phyloP scores from a whole-genome alignment of 2,329 filamentous ascomycete species.

The Xylaria polymorpha region DNA sequence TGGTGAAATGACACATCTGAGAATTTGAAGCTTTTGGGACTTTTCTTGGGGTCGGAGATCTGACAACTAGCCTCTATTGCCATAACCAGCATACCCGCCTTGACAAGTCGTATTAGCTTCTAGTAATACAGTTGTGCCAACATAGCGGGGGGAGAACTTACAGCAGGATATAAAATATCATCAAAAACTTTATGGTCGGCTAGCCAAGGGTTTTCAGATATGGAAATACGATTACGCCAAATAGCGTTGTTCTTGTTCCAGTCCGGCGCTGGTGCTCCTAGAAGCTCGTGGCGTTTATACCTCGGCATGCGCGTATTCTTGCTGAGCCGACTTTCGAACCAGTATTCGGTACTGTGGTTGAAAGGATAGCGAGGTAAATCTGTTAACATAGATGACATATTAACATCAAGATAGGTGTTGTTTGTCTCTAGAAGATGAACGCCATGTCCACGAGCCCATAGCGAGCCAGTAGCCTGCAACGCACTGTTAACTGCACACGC shows the following conservation, averaged over 20 bases:
- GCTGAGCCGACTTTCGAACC: conserved; percentile 45
- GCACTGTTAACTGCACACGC: conserved; percentile 31
- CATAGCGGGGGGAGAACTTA: conserved; percentile 5
- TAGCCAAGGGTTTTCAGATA: conserved; percentile 47
- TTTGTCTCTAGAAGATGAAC: conserved; percentile 27
- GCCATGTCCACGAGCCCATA: conserved; percentile 36
- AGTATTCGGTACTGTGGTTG: conserved; percentile 43
- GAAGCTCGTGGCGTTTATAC: conserved; percentile 42
- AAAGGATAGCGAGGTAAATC: conserved; percentile 46
- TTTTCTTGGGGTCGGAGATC: conserved; percentile 29
- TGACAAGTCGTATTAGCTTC: conserved; percentile 12
- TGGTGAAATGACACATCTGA: conserved; percentile 39
- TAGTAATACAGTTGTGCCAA: background rate
- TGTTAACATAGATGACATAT: conserved; percentile 29
- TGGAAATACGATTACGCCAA: conserved; percentile 45
- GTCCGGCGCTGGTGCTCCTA: conserved; percentile 42
- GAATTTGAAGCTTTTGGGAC: conserved; percentile 36
- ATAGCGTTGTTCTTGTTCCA: conserved; percentile 42
- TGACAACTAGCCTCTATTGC: conserved; percentile 47
- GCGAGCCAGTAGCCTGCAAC: conserved; percentile 31
- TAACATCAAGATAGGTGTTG: background rate
- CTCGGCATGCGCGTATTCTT: conserved; percentile 37
- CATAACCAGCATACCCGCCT: conserved; percentile 47
- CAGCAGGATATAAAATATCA: conserved; percentile 47
- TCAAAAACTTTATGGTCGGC: conserved; percentile 46